Conservation (phyloP, 805 yeast genomes). For the Candida insectorum region DNA sequence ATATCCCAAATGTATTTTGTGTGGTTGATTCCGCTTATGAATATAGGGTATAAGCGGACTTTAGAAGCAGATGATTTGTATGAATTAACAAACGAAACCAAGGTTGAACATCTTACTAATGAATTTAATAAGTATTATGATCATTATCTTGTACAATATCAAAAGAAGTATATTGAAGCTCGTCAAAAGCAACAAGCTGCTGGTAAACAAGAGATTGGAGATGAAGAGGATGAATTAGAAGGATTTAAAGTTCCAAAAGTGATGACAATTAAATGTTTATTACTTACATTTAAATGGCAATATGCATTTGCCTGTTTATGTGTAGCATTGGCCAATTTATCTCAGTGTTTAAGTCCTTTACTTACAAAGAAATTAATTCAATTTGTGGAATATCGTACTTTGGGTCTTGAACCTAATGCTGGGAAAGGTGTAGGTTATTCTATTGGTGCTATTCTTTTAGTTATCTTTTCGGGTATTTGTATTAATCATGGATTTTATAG, state of each 20-base stretch:
- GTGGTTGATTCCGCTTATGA: conserved; percentile 67
- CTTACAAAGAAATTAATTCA: conserved; percentile 34
- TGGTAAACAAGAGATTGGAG: conserved; percentile 17
- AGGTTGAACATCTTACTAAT: conserved; percentile 29
- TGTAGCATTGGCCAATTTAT: conserved; percentile 22
- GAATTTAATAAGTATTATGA: conserved; percentile 21
- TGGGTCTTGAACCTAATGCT: conserved; percentile 19
- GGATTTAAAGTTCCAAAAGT: conserved; percentile 29
- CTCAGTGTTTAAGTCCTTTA: conserved; percentile 32
- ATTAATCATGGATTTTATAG: conserved; percentile 64
- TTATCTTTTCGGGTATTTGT: conserved; percentile 26
- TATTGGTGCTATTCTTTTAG: conserved; percentile 31
- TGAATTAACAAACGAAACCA: conserved; percentile 29
- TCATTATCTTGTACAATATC: conserved; percentile 18
- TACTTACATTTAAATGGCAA: conserved; percentile 9
- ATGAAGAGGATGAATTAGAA: conserved; percentile 22
- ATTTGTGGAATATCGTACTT: conserved; percentile 27
- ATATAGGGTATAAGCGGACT: conserved; percentile 70
- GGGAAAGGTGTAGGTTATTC: conserved; percentile 43
- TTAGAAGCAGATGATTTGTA: conserved; percentile 62
- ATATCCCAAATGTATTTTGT: conserved; percentile 50
- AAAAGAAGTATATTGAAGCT: conserved; percentile 16
- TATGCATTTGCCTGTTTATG: conserved; percentile 22
- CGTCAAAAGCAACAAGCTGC: conserved; percentile 28
- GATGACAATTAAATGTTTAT: conserved; percentile 4